Percentiles rank a stretch among this genome's conserved stretches.
Conservation (phyloP, 345 rosid species). For the Microcos paniculata region DNA sequence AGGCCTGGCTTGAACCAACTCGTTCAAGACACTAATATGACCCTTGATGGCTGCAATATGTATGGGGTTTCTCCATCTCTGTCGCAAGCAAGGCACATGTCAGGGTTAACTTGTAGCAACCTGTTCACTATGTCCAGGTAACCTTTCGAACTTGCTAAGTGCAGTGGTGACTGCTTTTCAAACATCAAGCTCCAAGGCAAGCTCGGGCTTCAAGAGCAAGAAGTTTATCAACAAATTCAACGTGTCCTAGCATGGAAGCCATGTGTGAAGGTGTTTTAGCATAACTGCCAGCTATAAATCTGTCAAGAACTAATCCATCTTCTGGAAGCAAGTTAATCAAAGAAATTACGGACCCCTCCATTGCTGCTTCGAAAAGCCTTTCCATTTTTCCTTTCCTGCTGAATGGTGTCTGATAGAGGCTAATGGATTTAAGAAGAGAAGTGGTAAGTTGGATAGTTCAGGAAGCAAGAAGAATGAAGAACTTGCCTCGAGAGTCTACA, state of each 20-base stretch:
- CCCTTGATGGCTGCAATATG: constrained; percentile 33
- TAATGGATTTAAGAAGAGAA: no score
- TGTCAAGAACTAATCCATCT: constrained; percentile 29
- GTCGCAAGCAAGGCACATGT: constrained; percentile 15
- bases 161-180: constrained; percentile 25
- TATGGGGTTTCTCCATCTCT: constrained; percentile 27
- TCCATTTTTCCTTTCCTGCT: no score
- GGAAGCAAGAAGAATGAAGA: no score
- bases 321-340: constrained; percentile 16
- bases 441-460: no score
- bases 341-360: constrained; percentile 9
- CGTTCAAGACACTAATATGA: constrained; percentile 11
- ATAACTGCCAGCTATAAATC: constrained; percentile 14
- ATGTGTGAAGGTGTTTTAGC: constrained; percentile 27
- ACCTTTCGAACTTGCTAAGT: constrained; percentile 32
- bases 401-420: no score
- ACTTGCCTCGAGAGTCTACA: no score
- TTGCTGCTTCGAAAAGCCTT: constrained; percentile 13
- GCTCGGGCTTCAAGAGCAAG: constrained; percentile 16
- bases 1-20: constrained; percentile 8
- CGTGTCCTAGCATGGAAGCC: constrained; percentile 24
- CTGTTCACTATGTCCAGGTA: constrained; percentile 8
- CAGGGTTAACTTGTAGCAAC: constrained; percentile 12
- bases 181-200: constrained; percentile 23
- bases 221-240: constrained; percentile 20